These are phyloP conservation scores for Cyclotella sp. DNA, from an alignment of 108 stramenopile genomes.

Conservation along the genomic window DNA sequence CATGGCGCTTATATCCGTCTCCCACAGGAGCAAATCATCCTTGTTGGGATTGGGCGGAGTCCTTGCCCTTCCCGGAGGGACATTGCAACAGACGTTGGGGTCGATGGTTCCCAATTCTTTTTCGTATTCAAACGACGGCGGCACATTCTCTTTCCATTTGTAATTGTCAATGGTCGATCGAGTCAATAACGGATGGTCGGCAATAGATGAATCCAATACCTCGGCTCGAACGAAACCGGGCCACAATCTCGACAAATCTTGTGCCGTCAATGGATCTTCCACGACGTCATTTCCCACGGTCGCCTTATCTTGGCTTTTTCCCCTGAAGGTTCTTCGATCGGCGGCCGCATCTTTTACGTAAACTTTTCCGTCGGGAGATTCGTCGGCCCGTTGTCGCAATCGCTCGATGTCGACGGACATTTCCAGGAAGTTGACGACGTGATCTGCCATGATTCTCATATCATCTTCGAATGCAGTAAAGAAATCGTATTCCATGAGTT, in stretches of 20 bases:
- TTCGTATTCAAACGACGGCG: slow-evolving; percentile 23
- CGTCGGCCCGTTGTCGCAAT: slow-evolving; percentile 57
- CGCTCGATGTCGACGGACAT: slow-evolving; percentile 61
- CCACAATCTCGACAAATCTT: slow-evolving; percentile 60
- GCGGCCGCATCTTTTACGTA: slow-evolving; percentile 24
- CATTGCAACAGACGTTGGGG: slow-evolving; percentile 66
- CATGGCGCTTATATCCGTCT: slow-evolving; percentile 70
- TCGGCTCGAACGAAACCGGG: slow-evolving; percentile 80
- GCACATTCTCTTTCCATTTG: slow-evolving; percentile 34
- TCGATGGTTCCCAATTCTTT: slow-evolving; percentile 49
- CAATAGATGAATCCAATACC: slow-evolving; percentile 42
- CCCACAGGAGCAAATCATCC: slow-evolving; percentile 73
- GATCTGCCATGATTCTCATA: slow-evolving; percentile 72
- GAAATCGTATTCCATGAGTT: slow-evolving; percentile 73
- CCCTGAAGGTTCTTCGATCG: slow-evolving; percentile 35
- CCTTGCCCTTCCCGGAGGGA: slow-evolving; percentile 38
- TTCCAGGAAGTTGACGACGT: slow-evolving; percentile 70
- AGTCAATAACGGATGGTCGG: slow-evolving; percentile 39
- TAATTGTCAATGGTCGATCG: slow-evolving; percentile 39
- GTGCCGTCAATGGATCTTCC: slow-evolving; percentile 56
- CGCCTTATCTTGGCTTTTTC: slow-evolving; percentile 37
- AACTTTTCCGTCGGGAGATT: slow-evolving; percentile 39
- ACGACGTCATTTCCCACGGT: slow-evolving; percentile 58
- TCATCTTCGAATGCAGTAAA: slow-evolving; percentile 84
- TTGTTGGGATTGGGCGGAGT: slow-evolving; percentile 56